Evolutionary conservation across 1,284 basidiomycete species (phyloP), one percentile per base, ranked within the genome.

Genomic region (Pyrrhoderma noxium): DNA sequence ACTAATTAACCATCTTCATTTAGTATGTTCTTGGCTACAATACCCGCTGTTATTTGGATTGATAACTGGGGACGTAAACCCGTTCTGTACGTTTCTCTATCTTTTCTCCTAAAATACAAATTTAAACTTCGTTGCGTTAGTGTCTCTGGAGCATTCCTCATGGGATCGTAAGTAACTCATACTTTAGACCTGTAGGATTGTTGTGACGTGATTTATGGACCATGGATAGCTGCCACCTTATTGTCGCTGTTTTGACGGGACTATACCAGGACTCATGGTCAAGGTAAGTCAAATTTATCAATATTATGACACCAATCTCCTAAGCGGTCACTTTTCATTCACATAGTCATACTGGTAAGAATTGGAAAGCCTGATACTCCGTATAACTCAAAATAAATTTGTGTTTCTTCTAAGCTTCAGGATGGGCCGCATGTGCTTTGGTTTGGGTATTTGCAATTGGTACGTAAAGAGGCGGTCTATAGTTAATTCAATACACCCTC

Each of bases 11-110:
- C 27, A 31, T 31, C 27, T 14, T 40, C 4, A 40, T 16, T n/a
- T 56, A 83, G 80, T 36, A 83, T 83, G 79, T 83, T 82, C 64
- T 68, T 88, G 54, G 82, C 85, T 9, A 87, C 84, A 0, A 79
- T 87, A 53, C 83, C 84, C 7, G 79, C 82, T 1, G 78, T 87
- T 23, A 71, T 88, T 47, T 88, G 79, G 74, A 74, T 88, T 25
- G 85, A 89, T 63, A 73, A 80, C 49, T 59, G 81, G 19, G 85
- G 85, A 23, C 76, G 85, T 21, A 83, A 80, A 63, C 82, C 83
- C 8, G 78, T 85, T 18, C 64, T 85, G 54, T 54, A 38, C 8
- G 49, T 47, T 7, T 42, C 38, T 21, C 35, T 16, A 14, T 5
- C 5, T 46, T 16, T 2, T 16, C 19, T 3, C 16, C 13, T 43